Evolutionary conservation across 352 stramenopile species (phyloP), one percentile per base, ranked within the genome.

Genomic region (Globisporangium splendens): DNA sequence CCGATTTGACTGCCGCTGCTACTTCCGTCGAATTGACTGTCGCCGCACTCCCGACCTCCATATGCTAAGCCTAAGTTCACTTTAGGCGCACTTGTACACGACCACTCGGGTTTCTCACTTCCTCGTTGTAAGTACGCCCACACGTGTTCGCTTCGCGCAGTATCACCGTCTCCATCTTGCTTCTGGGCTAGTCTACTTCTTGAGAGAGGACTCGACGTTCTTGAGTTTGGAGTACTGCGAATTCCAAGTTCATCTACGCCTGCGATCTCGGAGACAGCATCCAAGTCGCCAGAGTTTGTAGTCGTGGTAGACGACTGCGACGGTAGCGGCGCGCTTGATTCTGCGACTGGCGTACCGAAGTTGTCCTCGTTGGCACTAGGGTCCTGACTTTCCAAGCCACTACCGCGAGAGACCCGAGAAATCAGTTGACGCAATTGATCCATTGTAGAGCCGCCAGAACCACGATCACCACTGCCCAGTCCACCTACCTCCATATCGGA

Each of bases 341-440:
- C 35, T 12, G 52, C 2, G 39, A 44, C n/a, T 18, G 39, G 39
- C 13, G 39, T 18, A 44, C 39, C 39, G 18, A 39, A 49, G 12
- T 18, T 59, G 4, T 31, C 10, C 1, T 50, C 12, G 11, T 18
- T 22, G n/a, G 17, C 10, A 8, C 49, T 49, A 1, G 47, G n/a
- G 20, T 46, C 31, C 42, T 54, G 31, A 15, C 44, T 46, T 39
- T 63, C 61, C 17, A 47, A 17, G 8, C 38, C 49, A 11, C 18
- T 50, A 22, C 31, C 33, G 4, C 46, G 50, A 47, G 72, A 70
- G n/a, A 63, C 66, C 39, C 66, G 70, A 12, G 72, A 78, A 53
- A 83, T 72, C 42, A 83, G 55, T 42, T 79, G 82, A 8, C 79
- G 74, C 33, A 89, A 50, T 46, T 89, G 77, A 35, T 84, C 75